phyloP scores from a whole-genome alignment of 306 rosid genomes.

The Cucumis melo region DNA sequence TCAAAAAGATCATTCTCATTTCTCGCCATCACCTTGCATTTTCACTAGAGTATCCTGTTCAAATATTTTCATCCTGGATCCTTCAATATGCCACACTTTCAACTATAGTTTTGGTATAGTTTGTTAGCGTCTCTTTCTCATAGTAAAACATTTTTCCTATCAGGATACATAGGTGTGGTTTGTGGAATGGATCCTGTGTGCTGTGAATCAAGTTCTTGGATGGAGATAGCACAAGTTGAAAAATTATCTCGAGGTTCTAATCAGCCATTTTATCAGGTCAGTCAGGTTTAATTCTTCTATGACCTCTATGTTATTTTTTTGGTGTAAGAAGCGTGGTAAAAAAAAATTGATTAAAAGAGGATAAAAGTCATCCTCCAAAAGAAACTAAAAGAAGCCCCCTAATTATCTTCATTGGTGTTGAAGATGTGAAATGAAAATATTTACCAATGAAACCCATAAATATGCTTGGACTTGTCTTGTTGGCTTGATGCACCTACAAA shows the following conservation, averaged over 20 bases:
- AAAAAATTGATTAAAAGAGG: neutral
- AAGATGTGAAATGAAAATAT: neutral
- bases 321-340: neutral
- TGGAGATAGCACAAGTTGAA: conserved; percentile 73
- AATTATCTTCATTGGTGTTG: neutral
- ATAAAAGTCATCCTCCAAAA: neutral
- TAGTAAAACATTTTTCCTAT: conserved; percentile 5
- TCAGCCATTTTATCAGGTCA: conserved; percentile 89
- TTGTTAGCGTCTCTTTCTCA: neutral
- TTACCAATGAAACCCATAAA: neutral
- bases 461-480: neutral
- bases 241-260: conserved; percentile 55
- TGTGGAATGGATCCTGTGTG: conserved; percentile 98
- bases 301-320: neutral
- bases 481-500: neutral
- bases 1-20: neutral
- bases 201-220: conserved; percentile 85
- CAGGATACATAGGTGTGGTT: conserved; percentile 75
- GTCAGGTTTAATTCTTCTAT: conserved; percentile 20
- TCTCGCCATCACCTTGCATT: neutral
- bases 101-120: neutral
- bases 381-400: neutral
- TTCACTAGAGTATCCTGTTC: neutral
- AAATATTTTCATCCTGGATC: conserved; percentile 13
- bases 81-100: neutral